These are phyloP conservation scores for Oryza glumipatula DNA, from an alignment of 176 grass and related monocot species.

Conservation along the genomic window DNA sequence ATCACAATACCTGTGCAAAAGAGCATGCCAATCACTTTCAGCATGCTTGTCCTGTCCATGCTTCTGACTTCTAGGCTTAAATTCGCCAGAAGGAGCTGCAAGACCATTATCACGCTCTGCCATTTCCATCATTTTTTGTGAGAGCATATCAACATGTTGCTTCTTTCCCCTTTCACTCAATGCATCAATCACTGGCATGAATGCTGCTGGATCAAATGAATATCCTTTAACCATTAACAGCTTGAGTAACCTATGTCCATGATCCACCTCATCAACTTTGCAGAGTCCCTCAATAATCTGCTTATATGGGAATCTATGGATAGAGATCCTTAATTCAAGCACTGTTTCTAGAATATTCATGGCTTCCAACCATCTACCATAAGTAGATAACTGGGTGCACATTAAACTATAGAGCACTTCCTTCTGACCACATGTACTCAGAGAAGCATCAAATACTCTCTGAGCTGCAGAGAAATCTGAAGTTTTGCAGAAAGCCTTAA, in stretches of 20 bases:
- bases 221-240: slow-evolving; percentile 65
- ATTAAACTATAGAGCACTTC: slow-evolving; percentile 80
- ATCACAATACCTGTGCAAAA: slow-evolving; percentile 77
- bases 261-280: slow-evolving; percentile 57
- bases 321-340: slow-evolving; percentile 66
- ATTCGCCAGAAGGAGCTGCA: slow-evolving; percentile 24
- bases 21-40: slow-evolving; percentile 69
- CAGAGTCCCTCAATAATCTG: slow-evolving; percentile 75
- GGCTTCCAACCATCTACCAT: slow-evolving; percentile 67
- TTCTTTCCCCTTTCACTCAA: slow-evolving; percentile 77
- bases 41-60: slow-evolving; percentile 38
- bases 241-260: slow-evolving; percentile 62
- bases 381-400: slow-evolving; percentile 64
- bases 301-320: slow-evolving; percentile 83
- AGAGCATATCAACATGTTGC: slow-evolving; percentile 75
- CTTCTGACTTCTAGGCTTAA: slow-evolving; percentile 38
- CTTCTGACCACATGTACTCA: slow-evolving; percentile 80
- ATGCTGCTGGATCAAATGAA: slow-evolving; percentile 79
- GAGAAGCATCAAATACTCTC: slow-evolving; percentile 71
- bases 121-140: slow-evolving; percentile 90
- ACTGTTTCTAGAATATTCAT: slow-evolving; percentile 68
- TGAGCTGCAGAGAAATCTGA: slow-evolving; percentile 71
- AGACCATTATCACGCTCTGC: slow-evolving; percentile 38
- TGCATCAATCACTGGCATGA: slow-evolving; percentile 84
- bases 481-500: slow-evolving; percentile 70